These are phyloP conservation scores for Cokeromyces recurvatus DNA, from an alignment of 371 early-diverging fungal genomes.

Conservation along the genomic window DNA sequence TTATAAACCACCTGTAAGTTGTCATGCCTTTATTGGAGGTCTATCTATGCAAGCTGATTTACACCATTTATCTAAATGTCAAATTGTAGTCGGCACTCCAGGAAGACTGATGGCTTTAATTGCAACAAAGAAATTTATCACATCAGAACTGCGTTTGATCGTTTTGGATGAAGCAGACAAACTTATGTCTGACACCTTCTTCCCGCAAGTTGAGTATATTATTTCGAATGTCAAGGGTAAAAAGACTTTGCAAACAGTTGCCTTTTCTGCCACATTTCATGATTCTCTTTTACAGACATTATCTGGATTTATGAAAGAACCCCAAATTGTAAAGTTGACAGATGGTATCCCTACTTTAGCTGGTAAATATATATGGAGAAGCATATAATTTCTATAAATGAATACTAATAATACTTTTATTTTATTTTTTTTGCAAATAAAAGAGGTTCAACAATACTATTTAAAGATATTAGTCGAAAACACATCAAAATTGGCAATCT, in stretches of 20 bases:
- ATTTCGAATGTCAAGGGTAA: constrained; percentile 16
- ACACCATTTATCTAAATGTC: constrained; percentile 59
- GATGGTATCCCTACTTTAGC: constrained; percentile 54
- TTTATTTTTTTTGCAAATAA: too few species aligned
- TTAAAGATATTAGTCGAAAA: constrained; percentile 18
- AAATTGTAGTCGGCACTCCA: constrained; percentile 90
- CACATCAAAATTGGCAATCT: constrained; percentile 17
- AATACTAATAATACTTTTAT: too few species aligned
- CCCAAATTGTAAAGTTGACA: constrained; percentile 51
- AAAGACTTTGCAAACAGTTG: constrained; percentile 42
- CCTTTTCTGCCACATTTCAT: constrained; percentile 63
- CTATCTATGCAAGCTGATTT: constrained; percentile 67
- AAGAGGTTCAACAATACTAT: constrained; percentile 59
- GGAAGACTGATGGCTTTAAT: constrained; percentile 85
- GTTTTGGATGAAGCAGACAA: constrained; percentile 97
- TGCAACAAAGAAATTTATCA: constrained; percentile 53
- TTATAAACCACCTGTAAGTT: constrained; percentile 19
- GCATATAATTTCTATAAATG: background rate
- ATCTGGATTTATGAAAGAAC: constrained; percentile 36
- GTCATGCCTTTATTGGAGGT: constrained; percentile 89
- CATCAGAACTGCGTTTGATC: constrained; percentile 69
- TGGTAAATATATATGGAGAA: constrained; percentile 28
- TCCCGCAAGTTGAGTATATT: constrained; percentile 32
- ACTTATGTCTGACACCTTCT: constrained; percentile 59
- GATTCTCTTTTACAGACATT: constrained; percentile 40